Evolutionary conservation across 306 rosid genomes (phyloP), one percentile per base, ranked within the genome.

Genomic region (Malus orientalis): DNA sequence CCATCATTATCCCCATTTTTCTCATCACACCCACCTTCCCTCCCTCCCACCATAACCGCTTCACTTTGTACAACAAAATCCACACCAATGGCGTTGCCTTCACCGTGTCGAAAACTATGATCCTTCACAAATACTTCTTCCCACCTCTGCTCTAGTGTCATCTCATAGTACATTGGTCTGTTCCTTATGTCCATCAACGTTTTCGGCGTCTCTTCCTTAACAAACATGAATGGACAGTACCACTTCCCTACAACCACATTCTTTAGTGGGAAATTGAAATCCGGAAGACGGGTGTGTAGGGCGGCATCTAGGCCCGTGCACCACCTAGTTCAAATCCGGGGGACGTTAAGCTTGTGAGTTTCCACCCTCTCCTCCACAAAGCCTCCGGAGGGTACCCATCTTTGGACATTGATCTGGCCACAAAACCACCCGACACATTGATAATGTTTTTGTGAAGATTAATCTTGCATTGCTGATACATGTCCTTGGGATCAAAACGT

Each of bases 101-200:
- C 63, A 14, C 30, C 64, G 15, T 25, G 29, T 6, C 5, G 8
- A 22, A 38, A 6, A 49, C 36, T 74, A 15, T 5, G 22, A 51
- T 85, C 83, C 36, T 27, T 36, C 23, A 40, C 49, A 61, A 74
- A 78, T 19, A 87, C 60, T 36, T 79, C 51, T 27, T 82, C 85
- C 91, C 88, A 84, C 13, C 66, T 82, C 36, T 87, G 85, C 74
- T 87, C 81, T 0, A 84, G 78, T 36, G 81, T 74, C 67, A 87
- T 80, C 68, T 82, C 84, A 25, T 87, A 85, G 20, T 70, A 87
- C 74, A 80, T 76, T 7, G 82, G 32, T 3, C 12, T 74, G 4
- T 32, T 40, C 68, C 45, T 73, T 65, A 59, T 14, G 11, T 70
- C 76, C 42, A 20, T 76, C 9, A 80, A 23, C 1, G 70, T 38